Evolutionary conservation across 2,329 filamentous ascomycete species (phyloP), one percentile per base, ranked within the genome.

Genomic region (Clarireedia sp.): DNA sequence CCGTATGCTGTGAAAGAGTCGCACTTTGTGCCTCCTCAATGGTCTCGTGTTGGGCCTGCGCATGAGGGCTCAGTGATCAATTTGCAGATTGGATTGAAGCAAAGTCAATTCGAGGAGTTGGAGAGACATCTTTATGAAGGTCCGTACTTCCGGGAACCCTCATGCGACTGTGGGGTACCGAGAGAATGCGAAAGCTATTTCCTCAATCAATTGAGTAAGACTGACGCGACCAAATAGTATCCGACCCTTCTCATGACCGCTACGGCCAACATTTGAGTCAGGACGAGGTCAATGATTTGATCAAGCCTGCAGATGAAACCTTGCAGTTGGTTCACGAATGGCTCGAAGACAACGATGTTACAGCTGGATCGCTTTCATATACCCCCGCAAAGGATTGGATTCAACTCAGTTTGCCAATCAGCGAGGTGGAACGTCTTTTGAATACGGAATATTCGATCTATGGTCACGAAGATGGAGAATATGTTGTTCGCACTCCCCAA

Each of bases 311-410:
- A 0, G 71, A 77, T 3, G 73, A 82, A 60, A 76, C 79, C 0
- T 63, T 75, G 8, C 64, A 75, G n/a, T 70, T 77, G 17, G 77
- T 83, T 8, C 74, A 77, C 51, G 74, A 78, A 48, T 84, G 79
- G 80, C 73, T 84, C n/a, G 66, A 65, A 29, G 76, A 78, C 58
- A 74, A 79, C 66, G 78, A 74, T 40, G 73, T 83, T 38, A 63
- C 65, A 14, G 59, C 66, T 14, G 64, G 69, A 7, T 24, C 52
- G 17, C 47, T 62, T 9, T 62, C 65, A 33, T 78, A 79, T 67
- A 79, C 71, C 62, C 70, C 76, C 0, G 76, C 79, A 38, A 77
- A 76, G 63, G 80, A 83, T 60, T 83, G 79, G 78, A 75, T 83
- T 57, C 74, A 73, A 33, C 40, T 64, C 21, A 51, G 55, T 8